Percentiles rank a stretch among this genome's conserved stretches.
These are phyloP conservation scores for Fusarium sp. DNA, from an alignment of 2,329 filamentous ascomycete genomes.

Conservation along the genomic window DNA sequence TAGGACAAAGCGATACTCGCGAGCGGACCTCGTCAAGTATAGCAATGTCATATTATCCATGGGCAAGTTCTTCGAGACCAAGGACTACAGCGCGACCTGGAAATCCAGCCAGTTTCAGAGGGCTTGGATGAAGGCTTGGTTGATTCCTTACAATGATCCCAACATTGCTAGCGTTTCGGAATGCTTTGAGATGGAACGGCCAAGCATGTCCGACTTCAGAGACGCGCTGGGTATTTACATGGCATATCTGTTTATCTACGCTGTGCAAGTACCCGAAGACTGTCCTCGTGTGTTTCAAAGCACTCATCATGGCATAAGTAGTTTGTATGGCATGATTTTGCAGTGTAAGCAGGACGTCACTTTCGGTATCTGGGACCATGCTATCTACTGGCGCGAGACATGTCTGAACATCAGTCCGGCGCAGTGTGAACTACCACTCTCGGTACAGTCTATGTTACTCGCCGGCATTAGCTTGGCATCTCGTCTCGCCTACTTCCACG, in stretches of 20 bases:
- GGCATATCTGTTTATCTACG: slow-evolving; percentile 36
- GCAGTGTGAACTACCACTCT: slow-evolving; percentile 28
- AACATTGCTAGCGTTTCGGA: slow-evolving; percentile 23
- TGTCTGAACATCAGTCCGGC: slow-evolving; percentile 37
- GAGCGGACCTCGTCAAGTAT: slow-evolving; percentile 31
- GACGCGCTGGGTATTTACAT: slow-evolving; percentile 27
- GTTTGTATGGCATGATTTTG: slow-evolving; percentile 31
- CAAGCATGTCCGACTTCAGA: slow-evolving; percentile 28
- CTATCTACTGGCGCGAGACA: slow-evolving; percentile 36
- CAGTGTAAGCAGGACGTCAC: slow-evolving; percentile 32
- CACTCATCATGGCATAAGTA: slow-evolving; percentile 37
- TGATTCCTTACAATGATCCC: slow-evolving; percentile 24
- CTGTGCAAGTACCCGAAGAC: slow-evolving; percentile 26
- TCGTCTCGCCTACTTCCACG: slow-evolving; percentile 38
- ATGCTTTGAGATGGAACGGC: slow-evolving; percentile 34
- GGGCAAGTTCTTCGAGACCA: slow-evolving; percentile 36
- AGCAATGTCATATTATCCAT: slow-evolving; percentile 33
- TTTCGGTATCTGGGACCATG: slow-evolving; percentile 40
- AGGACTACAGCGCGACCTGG: slow-evolving; percentile 33
- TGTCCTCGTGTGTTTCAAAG: slow-evolving; percentile 38
- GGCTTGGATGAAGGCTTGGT: slow-evolving; percentile 29
- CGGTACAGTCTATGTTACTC: slow-evolving; percentile 35
- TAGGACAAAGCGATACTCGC: slow-evolving; percentile 23
- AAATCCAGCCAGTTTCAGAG: slow-evolving; percentile 7
- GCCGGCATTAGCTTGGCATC: slow-evolving; percentile 32